phyloP scores from a whole-genome alignment of 345 rosid genomes.

The Geranium rotundifolium region DNA sequence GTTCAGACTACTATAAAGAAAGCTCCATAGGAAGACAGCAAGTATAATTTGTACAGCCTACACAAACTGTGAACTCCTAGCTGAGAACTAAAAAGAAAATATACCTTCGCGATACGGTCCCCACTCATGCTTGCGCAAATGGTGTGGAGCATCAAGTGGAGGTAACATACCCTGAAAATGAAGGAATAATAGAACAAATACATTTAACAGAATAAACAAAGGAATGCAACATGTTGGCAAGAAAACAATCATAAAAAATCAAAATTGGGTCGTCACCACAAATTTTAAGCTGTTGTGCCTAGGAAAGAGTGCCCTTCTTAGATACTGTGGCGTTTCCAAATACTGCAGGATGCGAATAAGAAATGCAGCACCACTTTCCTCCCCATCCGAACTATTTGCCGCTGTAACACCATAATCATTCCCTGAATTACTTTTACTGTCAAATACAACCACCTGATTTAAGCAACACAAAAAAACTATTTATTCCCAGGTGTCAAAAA shows the following conservation, averaged over 20 bases:
- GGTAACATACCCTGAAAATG: slow-evolving; percentile 71
- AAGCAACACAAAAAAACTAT: not conserved
- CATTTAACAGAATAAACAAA: slow-evolving; percentile 5
- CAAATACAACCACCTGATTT: slow-evolving; percentile 76
- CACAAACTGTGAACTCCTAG: not conserved
- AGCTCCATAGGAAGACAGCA: not conserved
- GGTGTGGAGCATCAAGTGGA: slow-evolving; percentile 97
- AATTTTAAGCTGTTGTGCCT: slow-evolving; percentile 63
- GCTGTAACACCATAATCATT: slow-evolving; percentile 15
- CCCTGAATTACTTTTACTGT: slow-evolving; percentile 32
- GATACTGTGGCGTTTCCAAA: slow-evolving; percentile 87
- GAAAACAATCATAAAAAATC: not conserved
- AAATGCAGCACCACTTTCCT: slow-evolving; percentile 69
- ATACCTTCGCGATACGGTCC: slow-evolving; percentile 76
- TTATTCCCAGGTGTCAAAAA: not conserved
- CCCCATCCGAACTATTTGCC: slow-evolving; percentile 27
- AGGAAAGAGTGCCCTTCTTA: slow-evolving; percentile 77
- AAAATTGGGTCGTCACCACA: slow-evolving; percentile 43
- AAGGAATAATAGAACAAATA: not conserved
- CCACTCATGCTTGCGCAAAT: slow-evolving; percentile 96
- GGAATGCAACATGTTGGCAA: not conserved
- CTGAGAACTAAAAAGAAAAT: slow-evolving; percentile 3
- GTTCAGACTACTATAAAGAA: not conserved
- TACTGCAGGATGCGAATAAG: slow-evolving; percentile 69
- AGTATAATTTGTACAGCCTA: not conserved